Evolutionary conservation across 345 rosid species (phyloP), one percentile per base, ranked within the genome.

Genomic region (Laguncularia racemosa): DNA sequence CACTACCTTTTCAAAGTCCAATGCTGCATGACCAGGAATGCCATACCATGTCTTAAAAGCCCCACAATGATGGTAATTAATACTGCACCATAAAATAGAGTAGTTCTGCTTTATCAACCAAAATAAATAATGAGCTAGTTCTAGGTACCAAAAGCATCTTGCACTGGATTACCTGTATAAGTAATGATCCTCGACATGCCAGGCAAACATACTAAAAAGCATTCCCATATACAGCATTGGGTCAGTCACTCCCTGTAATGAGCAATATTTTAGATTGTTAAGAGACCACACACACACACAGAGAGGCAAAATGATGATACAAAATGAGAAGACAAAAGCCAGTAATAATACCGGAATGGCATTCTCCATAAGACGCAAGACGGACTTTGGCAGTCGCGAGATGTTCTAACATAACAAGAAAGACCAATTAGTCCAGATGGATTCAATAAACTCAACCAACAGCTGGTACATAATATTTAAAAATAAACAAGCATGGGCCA

Each of bases 141-240:
- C 7, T 21, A n/a, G n/a, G 12, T 14, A 40, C 6, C 48, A 51
- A 67, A 10, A 10, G 46, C 43, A 40, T 12, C 2, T 23, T 13
- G 56, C 7, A 48, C 43, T 49, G 28, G 19, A 52, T 50, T 83
- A 95, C 99, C 99, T 95, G 69, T 90, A 95, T 77, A 95, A 71
- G 71, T 88, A 95, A 73, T 95, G 99, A 71, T 90, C 99, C 73
- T 95, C 99, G 60, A 95, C 99, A 53, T 95, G 99, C 99, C 99
- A 95, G 46, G 99, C 99, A 81, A 95, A 95, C 80, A 91, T 74
- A 62, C 99, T 95, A 76, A 95, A 95, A 26, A 95, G 81, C 99
- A 95, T 95, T 70, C 99, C 99, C 19, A 95, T 86, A 81, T 95
- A 95, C 74, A 95, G 96, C 99, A 95, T 95, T n/a, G 99, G 99